phyloP scores from a whole-genome alignment of 805 yeast species.

The Candida nanaspora region DNA sequence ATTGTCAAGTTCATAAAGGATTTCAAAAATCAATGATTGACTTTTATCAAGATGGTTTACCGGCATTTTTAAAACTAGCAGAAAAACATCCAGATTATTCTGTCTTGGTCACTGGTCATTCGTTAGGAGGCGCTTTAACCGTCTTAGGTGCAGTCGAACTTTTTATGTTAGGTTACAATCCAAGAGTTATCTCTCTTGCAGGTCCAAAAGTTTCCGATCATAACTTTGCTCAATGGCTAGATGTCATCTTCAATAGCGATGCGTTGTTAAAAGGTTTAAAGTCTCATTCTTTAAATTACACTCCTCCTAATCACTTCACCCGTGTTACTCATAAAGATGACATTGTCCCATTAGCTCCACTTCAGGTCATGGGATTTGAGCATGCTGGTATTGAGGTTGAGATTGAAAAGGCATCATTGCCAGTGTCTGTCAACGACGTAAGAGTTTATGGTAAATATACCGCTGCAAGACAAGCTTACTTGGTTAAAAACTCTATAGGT shows the following conservation, averaged over 20 bases:
- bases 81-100: constrained; percentile 38
- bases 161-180: constrained; percentile 42
- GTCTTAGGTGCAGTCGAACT: constrained; percentile 57
- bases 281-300: neutral
- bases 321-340: constrained; percentile 56
- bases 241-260: constrained; percentile 38
- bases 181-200: constrained; percentile 53
- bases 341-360: constrained; percentile 54
- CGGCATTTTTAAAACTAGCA: constrained; percentile 27
- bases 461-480: neutral
- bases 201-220: constrained; percentile 59
- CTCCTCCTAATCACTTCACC: constrained; percentile 14
- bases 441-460: constrained; percentile 13
- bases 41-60: constrained; percentile 31
- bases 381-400: constrained; percentile 48
- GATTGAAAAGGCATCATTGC: constrained; percentile 30
- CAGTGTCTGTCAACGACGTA: constrained; percentile 21
- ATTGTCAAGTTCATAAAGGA: constrained; percentile 61
- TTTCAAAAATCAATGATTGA: constrained; percentile 41
- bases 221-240: constrained; percentile 43
- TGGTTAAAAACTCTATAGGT: neutral
- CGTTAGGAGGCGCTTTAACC: constrained; percentile 71
- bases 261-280: neutral
- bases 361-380: constrained; percentile 28
- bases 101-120: constrained; percentile 61